These are phyloP conservation scores for Parasitella parasitica DNA, from an alignment of 371 early-diverging fungal genomes.

Conservation along the genomic window DNA sequence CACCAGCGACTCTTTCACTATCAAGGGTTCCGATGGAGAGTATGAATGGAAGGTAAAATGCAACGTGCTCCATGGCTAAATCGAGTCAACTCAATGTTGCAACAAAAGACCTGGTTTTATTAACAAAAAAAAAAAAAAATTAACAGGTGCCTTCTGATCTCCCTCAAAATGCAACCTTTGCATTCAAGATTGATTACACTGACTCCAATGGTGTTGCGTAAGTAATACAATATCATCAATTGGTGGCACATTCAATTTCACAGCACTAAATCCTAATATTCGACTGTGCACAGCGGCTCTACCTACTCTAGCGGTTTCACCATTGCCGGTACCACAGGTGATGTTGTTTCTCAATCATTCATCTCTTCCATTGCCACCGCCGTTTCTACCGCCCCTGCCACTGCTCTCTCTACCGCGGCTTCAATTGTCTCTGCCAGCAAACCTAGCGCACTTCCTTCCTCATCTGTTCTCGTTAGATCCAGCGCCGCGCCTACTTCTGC, in stretches of 20 bases:
- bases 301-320: conserved; percentile 25
- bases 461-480: not conserved
- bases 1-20: conserved; percentile 6
- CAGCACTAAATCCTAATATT: not conserved
- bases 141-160: conserved; percentile 22
- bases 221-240: conserved; percentile 1
- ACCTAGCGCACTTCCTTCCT: not conserved
- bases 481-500: conserved; percentile 2
- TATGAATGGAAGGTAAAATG: conserved; percentile 28
- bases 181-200: conserved; percentile 17
- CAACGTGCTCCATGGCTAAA: conserved; percentile 2
- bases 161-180: conserved; percentile 22
- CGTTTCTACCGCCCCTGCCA: conserved; percentile 2
- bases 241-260: not conserved
- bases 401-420: not conserved
- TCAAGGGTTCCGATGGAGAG: conserved; percentile 19
- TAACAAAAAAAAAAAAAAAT: not conserved
- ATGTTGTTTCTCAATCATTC: conserved; percentile 10
- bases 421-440: not conserved
- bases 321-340: conserved; percentile 14
- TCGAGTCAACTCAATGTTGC: not conserved
- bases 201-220: conserved; percentile 16
- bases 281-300: conserved; percentile 4
- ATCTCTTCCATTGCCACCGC: conserved; percentile 6
- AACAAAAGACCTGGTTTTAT: not conserved